Base-by-base conservation (phyloP, 2,329 filamentous ascomycete species). In the Hymenoscyphus occultus region DNA sequence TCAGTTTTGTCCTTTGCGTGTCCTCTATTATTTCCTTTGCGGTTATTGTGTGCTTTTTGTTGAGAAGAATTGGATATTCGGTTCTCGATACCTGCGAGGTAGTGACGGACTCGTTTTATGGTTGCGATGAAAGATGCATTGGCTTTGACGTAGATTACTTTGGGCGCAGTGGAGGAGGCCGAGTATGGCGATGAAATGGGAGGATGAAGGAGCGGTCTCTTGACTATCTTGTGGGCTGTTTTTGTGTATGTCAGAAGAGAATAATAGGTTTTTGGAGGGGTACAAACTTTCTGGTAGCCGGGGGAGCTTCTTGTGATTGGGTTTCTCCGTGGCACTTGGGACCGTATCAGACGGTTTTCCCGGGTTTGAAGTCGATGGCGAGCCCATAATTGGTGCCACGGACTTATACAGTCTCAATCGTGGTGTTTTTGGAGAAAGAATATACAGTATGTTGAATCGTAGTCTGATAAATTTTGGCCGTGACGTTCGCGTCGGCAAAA, bases 151-250 rank as follows among this genome's bases (percentile, higher is more conserved):
- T 76, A 76, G 60, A 76, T 65, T 42, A 71, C 64, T 64, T 76
- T 75, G 19, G 64, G 70, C 35, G 62, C 19, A 6, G 66, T 65
- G 19, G 66, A 64, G 42, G 72, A 67, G 9, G 63, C 60, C n/a
- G 70, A 62, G 22, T 64, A 68, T 5, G 67, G 69, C 1, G 68
- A 59, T 19, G 73, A 62, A 40, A 75, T 71, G 2, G 73, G 60
- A 16, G 74, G 72, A 68, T 76, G 75, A 42, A 76, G 65, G 59
- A 76, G 73, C 4, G 74, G 74, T 22, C 75, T 72, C 67, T 76
- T 76, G 58, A 66, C 65, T 32, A 76, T 74, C 64, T 68, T 71
- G 42, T 73, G 68, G 54, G 64, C 75, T 76, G 56, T 45, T 16
- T 35, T 32, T 10, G 28, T 16, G n/a, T 51, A 54, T 10, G 35